Evolutionary conservation across 768 basidiomycete species (phyloP).

Genomic region (Boletus vermiculosoides): DNA sequence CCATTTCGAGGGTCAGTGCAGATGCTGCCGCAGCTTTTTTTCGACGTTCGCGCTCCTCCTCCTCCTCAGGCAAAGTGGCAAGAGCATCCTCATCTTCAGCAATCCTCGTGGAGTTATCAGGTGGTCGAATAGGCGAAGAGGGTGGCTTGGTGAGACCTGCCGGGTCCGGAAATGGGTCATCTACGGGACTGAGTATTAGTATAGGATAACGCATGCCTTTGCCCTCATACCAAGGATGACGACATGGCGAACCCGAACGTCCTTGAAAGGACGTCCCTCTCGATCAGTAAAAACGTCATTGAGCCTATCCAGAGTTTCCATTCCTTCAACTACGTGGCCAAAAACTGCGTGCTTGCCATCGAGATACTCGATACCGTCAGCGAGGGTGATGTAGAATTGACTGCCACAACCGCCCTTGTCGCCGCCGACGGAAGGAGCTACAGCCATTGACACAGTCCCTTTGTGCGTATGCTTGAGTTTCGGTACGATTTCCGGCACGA

Average conservation of each 20-base stretch:
- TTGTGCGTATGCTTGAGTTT: slow-evolving; percentile 78
- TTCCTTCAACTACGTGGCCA: slow-evolving; percentile 91
- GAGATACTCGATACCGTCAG: slow-evolving; percentile 88
- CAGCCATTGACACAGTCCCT: slow-evolving; percentile 97
- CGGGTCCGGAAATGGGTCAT: slow-evolving; percentile 95
- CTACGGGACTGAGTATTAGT: slow-evolving; percentile 39
- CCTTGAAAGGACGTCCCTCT: slow-evolving; percentile 88
- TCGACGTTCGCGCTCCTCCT: slow-evolving; percentile 77
- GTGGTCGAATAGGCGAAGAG: slow-evolving; percentile 73
- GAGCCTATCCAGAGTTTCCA: slow-evolving; percentile 88
- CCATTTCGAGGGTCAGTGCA: slow-evolving; percentile 97
- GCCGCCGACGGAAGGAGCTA: slow-evolving; percentile 75
- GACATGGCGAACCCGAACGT: slow-evolving; percentile 93
- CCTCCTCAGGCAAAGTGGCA: slow-evolving; percentile 78
- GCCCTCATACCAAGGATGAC: slow-evolving; percentile 73
- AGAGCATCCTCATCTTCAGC: slow-evolving; percentile 93
- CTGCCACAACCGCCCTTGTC: slow-evolving; percentile 81
- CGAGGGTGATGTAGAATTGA: slow-evolving; percentile 96
- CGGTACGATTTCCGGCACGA: slow-evolving; percentile 78
- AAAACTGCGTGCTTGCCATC: slow-evolving; percentile 95
- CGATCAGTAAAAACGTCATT: slow-evolving; percentile 91
- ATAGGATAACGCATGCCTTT: not conserved
- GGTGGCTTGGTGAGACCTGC: slow-evolving; percentile 69
- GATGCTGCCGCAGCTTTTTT: slow-evolving; percentile 88
- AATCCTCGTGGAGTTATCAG: slow-evolving; percentile 85